Percentiles rank a stretch among this genome's conserved stretches.
Evolutionary conservation across 306 rosid species (phyloP).

Genomic region (Vicia faba): DNA sequence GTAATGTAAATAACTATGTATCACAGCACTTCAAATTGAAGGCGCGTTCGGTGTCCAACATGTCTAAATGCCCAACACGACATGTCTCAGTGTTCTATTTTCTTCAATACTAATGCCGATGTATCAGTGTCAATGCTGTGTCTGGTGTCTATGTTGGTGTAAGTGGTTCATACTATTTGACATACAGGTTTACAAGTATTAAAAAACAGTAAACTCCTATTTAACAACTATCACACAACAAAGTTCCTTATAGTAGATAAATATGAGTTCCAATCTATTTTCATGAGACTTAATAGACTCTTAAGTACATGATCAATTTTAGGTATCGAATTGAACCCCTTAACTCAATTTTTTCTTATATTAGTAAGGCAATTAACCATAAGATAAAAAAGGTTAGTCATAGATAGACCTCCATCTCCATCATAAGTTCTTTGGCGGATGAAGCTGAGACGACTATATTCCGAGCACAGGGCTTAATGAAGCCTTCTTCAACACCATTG

Average conservation of each 20-base stretch:
- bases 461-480: conserved; percentile 80
- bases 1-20: not conserved
- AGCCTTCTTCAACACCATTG: conserved; percentile 87
- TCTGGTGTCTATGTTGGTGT: not conserved
- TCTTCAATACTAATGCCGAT: too few species aligned
- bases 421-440: conserved; percentile 73
- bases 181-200: conserved; percentile 1
- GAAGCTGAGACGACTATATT: conserved; percentile 73
- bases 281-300: conserved; percentile 4
- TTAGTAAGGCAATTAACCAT: conserved; percentile 13
- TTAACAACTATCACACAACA: not conserved
- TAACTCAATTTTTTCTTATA: not conserved
- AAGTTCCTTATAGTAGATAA: not conserved
- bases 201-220: conserved; percentile 11
- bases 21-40: not conserved
- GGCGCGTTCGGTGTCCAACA: not conserved
- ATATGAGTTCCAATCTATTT: conserved; percentile 6
- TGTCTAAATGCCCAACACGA: not conserved
- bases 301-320: conserved; percentile 18
- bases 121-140: not conserved
- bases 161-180: not conserved
- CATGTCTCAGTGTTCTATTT: too few species aligned
- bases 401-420: conserved; percentile 71
- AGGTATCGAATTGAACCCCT: conserved; percentile 1
- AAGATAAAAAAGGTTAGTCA: conserved; percentile 22